phyloP scores from a whole-genome alignment of 75 land plant species.

The Adiantum capillusveneris region DNA sequence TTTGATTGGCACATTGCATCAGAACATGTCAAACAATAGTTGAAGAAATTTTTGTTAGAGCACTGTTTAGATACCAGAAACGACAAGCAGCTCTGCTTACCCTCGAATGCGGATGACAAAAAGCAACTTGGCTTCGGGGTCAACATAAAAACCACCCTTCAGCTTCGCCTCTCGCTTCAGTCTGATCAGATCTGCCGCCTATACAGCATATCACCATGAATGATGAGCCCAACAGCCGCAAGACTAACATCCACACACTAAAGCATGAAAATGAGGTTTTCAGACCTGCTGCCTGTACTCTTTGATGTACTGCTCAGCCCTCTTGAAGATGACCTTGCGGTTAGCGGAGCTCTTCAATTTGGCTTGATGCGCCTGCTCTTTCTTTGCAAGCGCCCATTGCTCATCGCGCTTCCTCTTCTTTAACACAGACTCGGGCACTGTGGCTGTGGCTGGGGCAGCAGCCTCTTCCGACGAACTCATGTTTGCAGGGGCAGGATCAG shows the following conservation, averaged over 20 bases:
- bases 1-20: neutral
- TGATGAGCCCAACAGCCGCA: neutral
- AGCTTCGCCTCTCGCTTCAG: too few relatives aligned
- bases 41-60: too few relatives aligned
- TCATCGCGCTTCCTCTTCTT: conserved; percentile 77
- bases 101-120: conserved; percentile 25
- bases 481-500: too few relatives aligned
- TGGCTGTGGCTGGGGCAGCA: conserved; percentile 25
- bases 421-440: conserved; percentile 48
- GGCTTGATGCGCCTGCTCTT: conserved; percentile 23
- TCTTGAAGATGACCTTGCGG: conserved; percentile 34
- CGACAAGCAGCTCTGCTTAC: too few relatives aligned
- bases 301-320: conserved; percentile 51
- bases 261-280: neutral
- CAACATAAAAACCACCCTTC: conserved; percentile 29
- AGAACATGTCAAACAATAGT: too few relatives aligned
- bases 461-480: conserved; percentile 27
- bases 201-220: neutral
- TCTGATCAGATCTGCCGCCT: conserved; percentile 25
- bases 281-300: conserved; percentile 47
- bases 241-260: neutral
- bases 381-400: conserved; percentile 48
- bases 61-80: too few relatives aligned
- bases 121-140: conserved; percentile 30
- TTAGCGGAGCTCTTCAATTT: conserved; percentile 20